Conservation (phyloP, 2,329 filamentous ascomycete genomes). For the Mycosphaerella sp. region DNA sequence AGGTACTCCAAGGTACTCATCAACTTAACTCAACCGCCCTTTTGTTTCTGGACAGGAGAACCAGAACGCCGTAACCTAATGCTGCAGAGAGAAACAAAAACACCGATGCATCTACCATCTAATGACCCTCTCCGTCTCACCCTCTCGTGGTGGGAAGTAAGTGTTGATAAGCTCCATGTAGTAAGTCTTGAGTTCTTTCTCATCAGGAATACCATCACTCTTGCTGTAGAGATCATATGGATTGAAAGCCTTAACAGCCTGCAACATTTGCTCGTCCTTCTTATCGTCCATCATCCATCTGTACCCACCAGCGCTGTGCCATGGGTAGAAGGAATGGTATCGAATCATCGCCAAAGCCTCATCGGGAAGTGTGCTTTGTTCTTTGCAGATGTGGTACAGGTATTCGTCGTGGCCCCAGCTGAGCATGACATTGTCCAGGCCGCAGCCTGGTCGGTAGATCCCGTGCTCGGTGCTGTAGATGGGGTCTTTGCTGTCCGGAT, state of each 20-base stretch:
- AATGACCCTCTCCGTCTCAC: slow-evolving; percentile 49
- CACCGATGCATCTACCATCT: slow-evolving; percentile 51
- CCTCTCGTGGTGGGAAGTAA: slow-evolving; percentile 42
- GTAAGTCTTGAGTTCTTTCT: slow-evolving; percentile 72
- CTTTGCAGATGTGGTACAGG: slow-evolving; percentile 78
- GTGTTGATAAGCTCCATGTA: slow-evolving; percentile 70
- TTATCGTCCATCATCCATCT: slow-evolving; percentile 73
- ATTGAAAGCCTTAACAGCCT: slow-evolving; percentile 79
- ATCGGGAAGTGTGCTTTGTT: slow-evolving; percentile 68
- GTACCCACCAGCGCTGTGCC: slow-evolving; percentile 80
- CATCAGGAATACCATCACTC: slow-evolving; percentile 71
- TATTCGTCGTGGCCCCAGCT: slow-evolving; percentile 89
- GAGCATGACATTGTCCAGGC: slow-evolving; percentile 81
- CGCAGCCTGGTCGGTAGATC: slow-evolving; percentile 73
- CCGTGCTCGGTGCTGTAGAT: slow-evolving; percentile 71
- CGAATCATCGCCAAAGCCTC: slow-evolving; percentile 89
- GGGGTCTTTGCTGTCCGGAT: slow-evolving; percentile 65
- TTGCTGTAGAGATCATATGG: slow-evolving; percentile 91
- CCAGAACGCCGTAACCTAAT: too few relatives aligned
- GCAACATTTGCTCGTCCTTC: slow-evolving; percentile 72
- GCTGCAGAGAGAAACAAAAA: background rate
- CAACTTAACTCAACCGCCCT: background rate
- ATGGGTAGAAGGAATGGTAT: slow-evolving; percentile 90
- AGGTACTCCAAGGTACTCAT: too few relatives aligned
- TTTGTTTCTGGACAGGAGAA: background rate